These are phyloP conservation scores for Ilyonectria destructans DNA, from an alignment of 2,329 filamentous ascomycete species.

Conservation along the genomic window DNA sequence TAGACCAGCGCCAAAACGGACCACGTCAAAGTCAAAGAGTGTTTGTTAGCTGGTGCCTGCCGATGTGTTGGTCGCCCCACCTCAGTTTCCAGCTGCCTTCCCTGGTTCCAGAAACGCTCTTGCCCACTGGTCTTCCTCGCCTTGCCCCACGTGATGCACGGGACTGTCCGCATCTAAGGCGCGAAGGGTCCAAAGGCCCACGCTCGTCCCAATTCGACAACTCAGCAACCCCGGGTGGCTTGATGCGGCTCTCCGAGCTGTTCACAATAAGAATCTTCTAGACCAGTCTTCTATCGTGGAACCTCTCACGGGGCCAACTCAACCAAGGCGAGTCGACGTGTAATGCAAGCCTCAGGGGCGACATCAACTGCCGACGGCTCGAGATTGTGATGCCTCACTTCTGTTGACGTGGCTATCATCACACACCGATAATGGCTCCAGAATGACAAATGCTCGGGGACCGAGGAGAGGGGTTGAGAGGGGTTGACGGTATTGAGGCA, in stretches of 20 bases:
- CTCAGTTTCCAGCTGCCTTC: conserved; percentile 42
- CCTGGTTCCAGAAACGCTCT: conserved; percentile 22
- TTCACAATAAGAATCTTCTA: conserved; percentile 11
- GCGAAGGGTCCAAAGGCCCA: conserved; percentile 5
- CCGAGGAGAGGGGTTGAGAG: conserved; percentile 29
- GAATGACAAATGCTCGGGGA: conserved; percentile 29
- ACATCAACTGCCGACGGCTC: conserved; percentile 16
- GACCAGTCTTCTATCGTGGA: conserved; percentile 16
- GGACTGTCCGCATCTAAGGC: conserved; percentile 21
- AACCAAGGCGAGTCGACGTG: conserved; percentile 5
- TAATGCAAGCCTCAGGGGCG: conserved; percentile 16
- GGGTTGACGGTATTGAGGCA: conserved; percentile 26
- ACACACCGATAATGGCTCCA: conserved; percentile 28
- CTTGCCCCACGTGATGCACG: conserved; percentile 43
- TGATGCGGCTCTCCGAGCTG: conserved; percentile 23
- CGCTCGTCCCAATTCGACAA: conserved; percentile 13
- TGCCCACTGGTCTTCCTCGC: conserved; percentile 26
- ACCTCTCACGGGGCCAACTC: conserved; percentile 18
- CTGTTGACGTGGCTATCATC: conserved; percentile 32
- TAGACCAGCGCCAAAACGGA: neutral
- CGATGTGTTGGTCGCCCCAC: conserved; percentile 23
- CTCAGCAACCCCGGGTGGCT: conserved; percentile 10
- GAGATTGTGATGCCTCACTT: conserved; percentile 22
- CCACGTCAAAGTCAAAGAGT: conserved; percentile 27
- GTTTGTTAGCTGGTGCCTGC: conserved; percentile 26